Percentiles rank a stretch among this genome's conserved stretches.
These are phyloP conservation scores for Mycosarcoma maydis DNA, from an alignment of 1,284 basidiomycete species.

Conservation along the genomic window DNA sequence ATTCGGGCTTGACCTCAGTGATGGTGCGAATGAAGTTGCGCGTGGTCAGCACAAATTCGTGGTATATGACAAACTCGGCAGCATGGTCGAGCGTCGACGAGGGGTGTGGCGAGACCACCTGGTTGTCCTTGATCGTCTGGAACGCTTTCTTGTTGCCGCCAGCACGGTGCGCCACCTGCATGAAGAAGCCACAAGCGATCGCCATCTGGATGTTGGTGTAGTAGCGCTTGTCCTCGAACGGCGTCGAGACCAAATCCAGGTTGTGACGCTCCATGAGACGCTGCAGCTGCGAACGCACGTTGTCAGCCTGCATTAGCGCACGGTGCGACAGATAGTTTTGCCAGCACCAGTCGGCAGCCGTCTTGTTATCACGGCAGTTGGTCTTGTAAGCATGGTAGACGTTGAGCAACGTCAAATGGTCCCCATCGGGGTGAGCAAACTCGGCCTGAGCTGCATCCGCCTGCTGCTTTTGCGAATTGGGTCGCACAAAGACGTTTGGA, in stretches of 20 bases:
- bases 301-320: slow-evolving; percentile 89
- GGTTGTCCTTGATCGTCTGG: slow-evolving; percentile 91
- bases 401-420: slow-evolving; percentile 93
- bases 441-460: slow-evolving; percentile 90
- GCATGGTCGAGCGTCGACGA: slow-evolving; percentile 90
- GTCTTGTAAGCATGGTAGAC: slow-evolving; percentile 92
- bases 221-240: slow-evolving; percentile 79
- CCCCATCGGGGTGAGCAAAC: slow-evolving; percentile 90
- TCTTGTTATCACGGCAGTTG: slow-evolving; percentile 67
- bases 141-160: slow-evolving; percentile 58
- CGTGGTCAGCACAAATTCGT: slow-evolving; percentile 93
- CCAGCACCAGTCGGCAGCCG: slow-evolving; percentile 81
- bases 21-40: slow-evolving; percentile 83
- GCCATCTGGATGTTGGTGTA: slow-evolving; percentile 83
- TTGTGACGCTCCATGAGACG: slow-evolving; percentile 85
- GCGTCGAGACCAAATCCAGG: slow-evolving; percentile 80
- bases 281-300: slow-evolving; percentile 90
- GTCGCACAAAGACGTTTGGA: slow-evolving; percentile 92
- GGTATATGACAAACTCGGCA: slow-evolving; percentile 97
- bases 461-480: slow-evolving; percentile 79
- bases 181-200: slow-evolving; percentile 93
- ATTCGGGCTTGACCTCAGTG: slow-evolving; percentile 86
- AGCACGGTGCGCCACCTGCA: slow-evolving; percentile 92
- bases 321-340: slow-evolving; percentile 87
- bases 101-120: slow-evolving; percentile 91